Base-by-base conservation (phyloP, 1,284 basidiomycete genomes). In the Bondarzewia mesenterica region DNA sequence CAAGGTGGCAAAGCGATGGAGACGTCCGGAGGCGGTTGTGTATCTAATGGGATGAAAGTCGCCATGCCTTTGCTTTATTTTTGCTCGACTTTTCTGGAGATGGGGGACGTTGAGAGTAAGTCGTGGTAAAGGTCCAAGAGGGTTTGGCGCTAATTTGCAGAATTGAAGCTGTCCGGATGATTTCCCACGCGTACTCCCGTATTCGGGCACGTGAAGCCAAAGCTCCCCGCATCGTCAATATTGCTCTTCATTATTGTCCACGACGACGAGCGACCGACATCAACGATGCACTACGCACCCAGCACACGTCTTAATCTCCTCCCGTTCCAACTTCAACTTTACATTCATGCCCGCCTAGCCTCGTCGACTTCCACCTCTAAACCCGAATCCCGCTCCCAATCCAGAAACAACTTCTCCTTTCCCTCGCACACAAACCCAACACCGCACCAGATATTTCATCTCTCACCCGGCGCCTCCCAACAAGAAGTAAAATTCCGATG, bases 371-470 rank as follows among this genome's bases (percentile, higher is more conserved):
- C 54, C 29, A 49, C 51, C 47, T 25, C 59, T 5, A 52, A 56
- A 12, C 26, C 41, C 22, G 15, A 15, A 8, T 18, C 41, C 3
- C 20, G 14, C 23, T 12, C 22, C 41, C 10, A 7, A 12, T n/a
- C 15, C 23, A 42, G 20, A 20, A 8, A 45, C 52, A 45, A 42
- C 48, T 10, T 60, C 48, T 68, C 67, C 72, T 1, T 78, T 72
- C 45, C 76, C 2, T 54, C 52, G 8, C 59, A 69, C 48, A 47
- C 62, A 0, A 65, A 65, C 42, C 73, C 75, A 8, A 69, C 73
- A 4, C 73, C 76, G 0, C 62, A 75, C 57, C 70, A 78, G 57
- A 76, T 78, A 48, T 78, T 78, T 54, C 75, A 77, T 51, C 66
- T 78, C n/a, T 60, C 70, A 5, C 56, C 52, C 15, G 61, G 62